Conservation (phyloP, 768 basidiomycete genomes). For the Termitomyces sp. region DNA sequence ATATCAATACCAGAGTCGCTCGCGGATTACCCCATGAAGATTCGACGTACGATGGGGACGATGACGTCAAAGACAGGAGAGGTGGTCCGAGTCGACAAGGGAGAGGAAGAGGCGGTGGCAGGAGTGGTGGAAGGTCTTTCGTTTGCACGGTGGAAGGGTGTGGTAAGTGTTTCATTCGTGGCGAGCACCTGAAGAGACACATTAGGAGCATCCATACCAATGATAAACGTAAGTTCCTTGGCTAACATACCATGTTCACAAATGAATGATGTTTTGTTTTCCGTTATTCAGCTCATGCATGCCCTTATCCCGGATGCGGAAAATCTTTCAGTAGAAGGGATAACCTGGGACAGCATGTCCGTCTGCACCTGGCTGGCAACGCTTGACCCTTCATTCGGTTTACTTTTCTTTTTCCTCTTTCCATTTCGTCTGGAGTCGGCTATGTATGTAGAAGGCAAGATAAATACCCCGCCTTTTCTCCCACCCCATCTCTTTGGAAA, state of each 20-base stretch:
- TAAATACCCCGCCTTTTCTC: neutral
- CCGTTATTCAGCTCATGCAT: slow-evolving; percentile 45
- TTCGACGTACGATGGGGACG: slow-evolving; percentile 9
- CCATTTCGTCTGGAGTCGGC: neutral
- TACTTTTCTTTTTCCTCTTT: neutral
- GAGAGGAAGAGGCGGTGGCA: slow-evolving; percentile 29
- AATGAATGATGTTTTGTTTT: slow-evolving; percentile 20
- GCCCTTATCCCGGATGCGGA: slow-evolving; percentile 61
- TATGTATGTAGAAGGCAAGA: neutral
- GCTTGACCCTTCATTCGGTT: slow-evolving; percentile 7
- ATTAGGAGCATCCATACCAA: slow-evolving; percentile 87
- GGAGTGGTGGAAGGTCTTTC: slow-evolving; percentile 50
- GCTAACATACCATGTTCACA: neutral
- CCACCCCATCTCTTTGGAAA: neutral
- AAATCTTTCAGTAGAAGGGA: slow-evolving; percentile 74
- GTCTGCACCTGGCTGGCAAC: slow-evolving; percentile 44
- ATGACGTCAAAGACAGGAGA: slow-evolving; percentile 4
- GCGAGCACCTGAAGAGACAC: slow-evolving; percentile 89
- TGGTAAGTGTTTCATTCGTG: slow-evolving; percentile 83
- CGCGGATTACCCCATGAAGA: slow-evolving; percentile 7
- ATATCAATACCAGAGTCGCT: slow-evolving; percentile 31
- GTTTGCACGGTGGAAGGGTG: slow-evolving; percentile 79
- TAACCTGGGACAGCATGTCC: slow-evolving; percentile 73
- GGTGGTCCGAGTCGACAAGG: slow-evolving; percentile 13
- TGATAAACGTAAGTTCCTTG: slow-evolving; percentile 74